These are phyloP conservation scores for Sutorius australiensis DNA, from an alignment of 768 basidiomycete species.

Conservation along the genomic window DNA sequence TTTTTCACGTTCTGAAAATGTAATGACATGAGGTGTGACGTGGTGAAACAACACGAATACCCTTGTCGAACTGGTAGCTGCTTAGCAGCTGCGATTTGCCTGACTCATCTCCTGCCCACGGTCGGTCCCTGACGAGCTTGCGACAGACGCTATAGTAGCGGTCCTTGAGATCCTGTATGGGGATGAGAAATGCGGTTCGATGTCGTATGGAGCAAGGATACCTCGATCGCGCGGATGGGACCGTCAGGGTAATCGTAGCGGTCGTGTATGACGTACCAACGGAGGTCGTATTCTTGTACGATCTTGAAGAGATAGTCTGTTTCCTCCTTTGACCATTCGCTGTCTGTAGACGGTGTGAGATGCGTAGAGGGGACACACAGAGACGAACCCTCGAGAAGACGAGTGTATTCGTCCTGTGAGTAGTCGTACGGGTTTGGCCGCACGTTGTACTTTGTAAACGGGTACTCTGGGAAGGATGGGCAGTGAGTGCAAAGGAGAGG, in stretches of 20 bases:
- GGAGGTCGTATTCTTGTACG: conserved; percentile 75
- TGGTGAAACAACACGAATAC: conserved; percentile 33
- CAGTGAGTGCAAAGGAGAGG: neutral
- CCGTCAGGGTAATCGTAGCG: conserved; percentile 76
- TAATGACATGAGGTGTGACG: neutral
- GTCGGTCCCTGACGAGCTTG: conserved; percentile 77
- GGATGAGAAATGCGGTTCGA: neutral
- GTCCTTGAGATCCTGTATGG: conserved; percentile 75
- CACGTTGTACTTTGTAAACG: conserved; percentile 81
- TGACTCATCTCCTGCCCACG: conserved; percentile 80
- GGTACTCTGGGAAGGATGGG: conserved; percentile 51
- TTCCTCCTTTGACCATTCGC: conserved; percentile 88
- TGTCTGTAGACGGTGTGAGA: conserved; percentile 42
- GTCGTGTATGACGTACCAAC: conserved; percentile 89
- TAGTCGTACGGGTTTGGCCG: conserved; percentile 64
- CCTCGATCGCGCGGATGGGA: conserved; percentile 63
- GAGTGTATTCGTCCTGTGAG: conserved; percentile 82
- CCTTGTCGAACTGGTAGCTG: conserved; percentile 85
- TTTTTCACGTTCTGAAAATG: conserved; percentile 68
- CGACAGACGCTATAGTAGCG: conserved; percentile 91
- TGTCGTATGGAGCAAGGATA: conserved; percentile 22
- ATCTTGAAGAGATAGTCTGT: conserved; percentile 88
- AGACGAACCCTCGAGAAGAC: conserved; percentile 65
- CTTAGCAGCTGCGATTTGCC: conserved; percentile 63
- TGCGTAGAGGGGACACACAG: neutral